Evolutionary conservation across 2,329 filamentous ascomycete genomes (phyloP), one percentile per base, ranked within the genome.

Genomic region (Trichophyton simii): DNA sequence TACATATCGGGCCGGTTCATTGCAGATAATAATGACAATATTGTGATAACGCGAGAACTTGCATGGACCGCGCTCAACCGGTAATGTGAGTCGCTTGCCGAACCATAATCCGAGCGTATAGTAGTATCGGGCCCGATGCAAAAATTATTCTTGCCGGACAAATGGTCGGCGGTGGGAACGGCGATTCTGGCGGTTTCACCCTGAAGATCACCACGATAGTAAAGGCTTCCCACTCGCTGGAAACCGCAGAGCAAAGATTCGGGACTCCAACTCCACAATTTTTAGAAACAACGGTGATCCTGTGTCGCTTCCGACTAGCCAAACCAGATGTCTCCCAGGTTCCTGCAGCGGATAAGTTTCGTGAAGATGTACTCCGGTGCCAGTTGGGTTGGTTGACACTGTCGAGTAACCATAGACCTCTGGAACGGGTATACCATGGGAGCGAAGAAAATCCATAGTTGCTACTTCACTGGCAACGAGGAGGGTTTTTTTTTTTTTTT

Each of bases 311-410:
- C 59, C 1, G 64, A 57, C 54, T 67, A 44, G 3, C 42, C 38
- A 41, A 65, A 67, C 74, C 72, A 76, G 8, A 68, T 60, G 3
- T 68, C 65, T 8, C 68, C 70, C 15, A 75, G 55, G 2, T 68
- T 66, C 3, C 63, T 63, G 13, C 75, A 74, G 1, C 25, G 61
- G 11, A 71, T 64, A 46, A 71, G 69, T 60, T 73, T 74, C 68
- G 75, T 73, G 25, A 77, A 70, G 28, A 77, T 69, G 46, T 73
- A 77, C 65, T 76, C 73, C 52, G 71, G 71, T 71, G 2, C 73
- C 73, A 36, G 73, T 73, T 46, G 70, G 44, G 60, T 76, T 77
- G 13, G 71, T 66, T 15, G 59, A 58, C 8, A 68, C 69, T 42
- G 71, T 57, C 38, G 71, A 73, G 65, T 72, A 76, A 36, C 67